Percentiles rank a stretch among this genome's conserved stretches.
phyloP scores from a whole-genome alignment of 345 rosid genomes.

The Alliaria petiolata region DNA sequence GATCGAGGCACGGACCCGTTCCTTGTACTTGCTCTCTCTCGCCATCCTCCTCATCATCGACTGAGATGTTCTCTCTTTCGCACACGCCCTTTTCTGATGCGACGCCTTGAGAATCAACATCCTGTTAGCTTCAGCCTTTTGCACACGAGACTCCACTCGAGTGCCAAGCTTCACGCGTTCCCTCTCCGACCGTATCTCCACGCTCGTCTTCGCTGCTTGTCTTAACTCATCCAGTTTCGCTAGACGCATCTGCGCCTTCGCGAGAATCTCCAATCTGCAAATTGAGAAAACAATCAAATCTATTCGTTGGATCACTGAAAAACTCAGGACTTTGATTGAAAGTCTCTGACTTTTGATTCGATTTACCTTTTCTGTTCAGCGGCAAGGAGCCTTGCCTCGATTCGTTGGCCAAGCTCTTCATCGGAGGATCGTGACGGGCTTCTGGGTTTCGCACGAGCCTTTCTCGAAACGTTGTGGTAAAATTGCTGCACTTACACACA shows the following conservation, averaged over 20 bases:
- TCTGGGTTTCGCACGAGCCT: constrained; percentile 82
- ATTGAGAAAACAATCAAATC: not conserved
- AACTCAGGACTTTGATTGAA: not conserved
- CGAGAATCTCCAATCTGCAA: constrained; percentile 70
- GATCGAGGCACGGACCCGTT: constrained; percentile 70
- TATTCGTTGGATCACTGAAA: not conserved
- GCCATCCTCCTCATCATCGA: constrained; percentile 73
- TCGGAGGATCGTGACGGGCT: constrained; percentile 78
- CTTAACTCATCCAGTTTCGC: constrained; percentile 85
- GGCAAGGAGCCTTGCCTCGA: constrained; percentile 91
- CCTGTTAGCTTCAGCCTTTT: constrained; percentile 89
- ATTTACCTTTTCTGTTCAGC: constrained; percentile 91
- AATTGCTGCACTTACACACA: constrained; percentile 55
- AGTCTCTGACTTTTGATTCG: not conserved
- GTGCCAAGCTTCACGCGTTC: constrained; percentile 85
- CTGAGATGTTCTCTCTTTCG: constrained; percentile 81
- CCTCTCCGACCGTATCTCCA: constrained; percentile 64
- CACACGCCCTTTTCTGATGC: constrained; percentile 64
- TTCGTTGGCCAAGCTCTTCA: constrained; percentile 90
- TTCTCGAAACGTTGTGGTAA: constrained; percentile 74
- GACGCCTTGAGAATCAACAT: constrained; percentile 77
- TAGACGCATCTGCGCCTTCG: constrained; percentile 75
- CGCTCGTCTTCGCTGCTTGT: constrained; percentile 85
- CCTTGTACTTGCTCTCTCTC: constrained; percentile 88
- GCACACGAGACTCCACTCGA: constrained; percentile 72